A percentile compares a stretch with the other conserved stretches of the same genome.
phyloP scores from a whole-genome alignment of 176 grass and related monocot species.

The Thinopyrum elongatum region DNA sequence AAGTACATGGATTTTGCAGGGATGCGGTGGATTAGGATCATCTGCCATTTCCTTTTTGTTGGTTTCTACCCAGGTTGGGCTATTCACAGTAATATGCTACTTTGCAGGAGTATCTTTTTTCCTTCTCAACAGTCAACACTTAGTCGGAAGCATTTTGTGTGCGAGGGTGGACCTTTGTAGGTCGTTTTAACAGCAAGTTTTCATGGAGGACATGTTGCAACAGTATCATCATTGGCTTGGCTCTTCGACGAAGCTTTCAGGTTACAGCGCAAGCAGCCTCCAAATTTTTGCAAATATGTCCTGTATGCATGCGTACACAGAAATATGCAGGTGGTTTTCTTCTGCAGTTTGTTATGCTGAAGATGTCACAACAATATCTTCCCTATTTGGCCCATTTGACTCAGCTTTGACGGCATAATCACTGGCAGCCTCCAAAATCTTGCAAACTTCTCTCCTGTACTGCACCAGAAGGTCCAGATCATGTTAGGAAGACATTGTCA shows the following conservation, averaged over 20 bases:
- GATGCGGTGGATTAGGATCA: slow-evolving; percentile 19
- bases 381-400: slow-evolving; percentile 24
- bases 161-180: neutral
- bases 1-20: neutral
- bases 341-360: slow-evolving; percentile 29
- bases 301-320: slow-evolving; percentile 33
- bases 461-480: slow-evolving; percentile 39
- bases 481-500: slow-evolving; percentile 31
- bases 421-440: slow-evolving; percentile 72
- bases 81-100: slow-evolving; percentile 25
- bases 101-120: slow-evolving; percentile 16
- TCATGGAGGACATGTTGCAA: slow-evolving; percentile 9
- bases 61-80: slow-evolving; percentile 12
- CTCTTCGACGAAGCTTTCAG: slow-evolving; percentile 15
- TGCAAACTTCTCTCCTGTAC: slow-evolving; percentile 80
- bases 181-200: slow-evolving; percentile 20
- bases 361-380: slow-evolving; percentile 37
- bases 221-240: slow-evolving; percentile 21
- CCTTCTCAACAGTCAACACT: neutral
- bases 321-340: slow-evolving; percentile 6
- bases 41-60: slow-evolving; percentile 25
- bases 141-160: slow-evolving; percentile 7
- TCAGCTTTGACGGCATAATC: slow-evolving; percentile 49
- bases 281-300: slow-evolving; percentile 43
- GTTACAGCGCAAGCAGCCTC: slow-evolving; percentile 41